Base-by-base conservation (phyloP, 306 rosid genomes). In the Betula pendula region DNA sequence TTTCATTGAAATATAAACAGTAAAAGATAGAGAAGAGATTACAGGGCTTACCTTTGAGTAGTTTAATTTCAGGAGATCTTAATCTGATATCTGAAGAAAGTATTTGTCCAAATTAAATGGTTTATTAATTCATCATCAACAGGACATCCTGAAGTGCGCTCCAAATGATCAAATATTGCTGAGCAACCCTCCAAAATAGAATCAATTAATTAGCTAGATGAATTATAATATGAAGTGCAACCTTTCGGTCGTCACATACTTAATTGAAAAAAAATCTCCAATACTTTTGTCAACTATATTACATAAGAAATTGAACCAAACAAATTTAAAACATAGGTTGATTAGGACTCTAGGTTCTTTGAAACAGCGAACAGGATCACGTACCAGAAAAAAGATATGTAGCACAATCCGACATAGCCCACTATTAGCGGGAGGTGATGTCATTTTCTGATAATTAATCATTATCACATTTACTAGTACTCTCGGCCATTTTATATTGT, bases 401-500 rank as follows among this genome's bases (percentile, higher is more conserved):
- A 85, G 81, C 43, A 70, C 63, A 63, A 66, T 71, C 59, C 45
- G 68, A 42, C 58, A 33, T 66, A 45, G 51, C 51, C 62, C 83
- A 78, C 82, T 42, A 79, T 10, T 38, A 74, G 47, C 35, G 35
- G 51, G 14, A 53, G 55, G 53, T 71, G 70, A 58, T 71, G 77
- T 75, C 75, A 77, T 72, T 70, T 79, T 82, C 77, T 51, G 15
- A 53, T 8, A 11, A 19, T 58, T 68, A 45, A 62, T 60, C 77
- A 60, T 60, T 66, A 70, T 47, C 25, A 19, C 8, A 1, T 29
- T 29, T 22, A 25, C 1, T 14, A 27, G 66, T 14, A 13, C 38
- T 13, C 66, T 25, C 15, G 1, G 35, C 17, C 66, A 15, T 10
- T 55, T 67, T 2, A 8, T 77, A 55, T 68, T 58, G 27, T 77